These are phyloP conservation scores for Coemansia pectinata DNA, from an alignment of 192 early-diverging fungal genomes.

Conservation along the genomic window DNA sequence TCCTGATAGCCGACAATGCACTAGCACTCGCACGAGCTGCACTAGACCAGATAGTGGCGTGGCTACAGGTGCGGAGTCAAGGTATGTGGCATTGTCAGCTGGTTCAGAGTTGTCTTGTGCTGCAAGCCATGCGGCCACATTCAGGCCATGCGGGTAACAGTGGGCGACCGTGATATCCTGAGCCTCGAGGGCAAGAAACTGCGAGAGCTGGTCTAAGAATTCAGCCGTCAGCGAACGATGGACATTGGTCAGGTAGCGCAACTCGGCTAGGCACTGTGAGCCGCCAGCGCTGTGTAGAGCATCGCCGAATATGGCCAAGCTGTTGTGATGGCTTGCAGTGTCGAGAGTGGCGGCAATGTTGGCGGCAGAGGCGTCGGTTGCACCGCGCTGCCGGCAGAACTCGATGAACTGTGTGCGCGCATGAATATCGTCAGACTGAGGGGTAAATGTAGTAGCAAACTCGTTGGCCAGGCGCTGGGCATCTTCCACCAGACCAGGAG, in stretches of 20 bases:
- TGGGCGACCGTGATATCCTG: constrained; percentile 59
- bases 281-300: constrained; percentile 71
- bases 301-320: constrained; percentile 85
- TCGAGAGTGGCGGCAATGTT: neutral
- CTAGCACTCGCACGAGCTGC: constrained; percentile 82
- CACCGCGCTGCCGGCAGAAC: constrained; percentile 2
- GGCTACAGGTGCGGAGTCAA: constrained; percentile 73
- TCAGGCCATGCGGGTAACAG: constrained; percentile 65
- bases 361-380: neutral
- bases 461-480: constrained; percentile 9
- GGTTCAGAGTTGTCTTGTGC: constrained; percentile 11
- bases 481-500: neutral
- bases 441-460: neutral
- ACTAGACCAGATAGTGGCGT: constrained; percentile 82
- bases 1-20: constrained; percentile 65
- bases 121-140: constrained; percentile 75
- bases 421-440: neutral
- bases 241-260: constrained; percentile 64
- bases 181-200: constrained; percentile 61
- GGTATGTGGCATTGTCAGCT: constrained; percentile 56
- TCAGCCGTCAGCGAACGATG: constrained; percentile 66
- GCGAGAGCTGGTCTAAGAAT: constrained; percentile 71
- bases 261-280: constrained; percentile 69
- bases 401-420: constrained; percentile 15
- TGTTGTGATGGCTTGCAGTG: neutral